Evolutionary conservation across 495 filamentous ascomycete genomes (phyloP).

Genomic region (Amniculicola lignicola): DNA sequence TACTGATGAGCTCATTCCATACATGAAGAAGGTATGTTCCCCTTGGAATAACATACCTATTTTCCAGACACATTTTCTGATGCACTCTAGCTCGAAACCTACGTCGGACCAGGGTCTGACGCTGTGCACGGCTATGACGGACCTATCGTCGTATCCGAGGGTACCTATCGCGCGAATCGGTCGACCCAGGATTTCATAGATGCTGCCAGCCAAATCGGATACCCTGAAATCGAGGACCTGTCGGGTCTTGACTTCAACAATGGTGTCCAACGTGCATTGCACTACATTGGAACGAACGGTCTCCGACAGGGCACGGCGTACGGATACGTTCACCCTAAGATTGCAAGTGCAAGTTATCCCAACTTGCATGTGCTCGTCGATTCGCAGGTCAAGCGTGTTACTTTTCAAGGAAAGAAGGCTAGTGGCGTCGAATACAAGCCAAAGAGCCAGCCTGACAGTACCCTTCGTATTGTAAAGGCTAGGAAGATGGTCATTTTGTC

Average conservation of each 20-base stretch:
- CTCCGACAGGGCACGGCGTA: constrained; percentile 41
- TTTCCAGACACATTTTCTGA: background rate
- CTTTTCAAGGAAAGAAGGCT: constrained; percentile 31
- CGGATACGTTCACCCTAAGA: constrained; percentile 42
- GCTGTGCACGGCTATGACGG: constrained; percentile 50
- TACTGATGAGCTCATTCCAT: constrained; percentile 50
- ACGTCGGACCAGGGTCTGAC: constrained; percentile 44
- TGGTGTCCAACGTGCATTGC: constrained; percentile 20
- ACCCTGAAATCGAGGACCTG: constrained; percentile 45
- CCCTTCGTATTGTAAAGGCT: constrained; percentile 40
- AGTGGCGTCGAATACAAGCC: constrained; percentile 33
- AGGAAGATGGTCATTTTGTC: constrained; percentile 38
- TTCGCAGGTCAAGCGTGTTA: constrained; percentile 30
- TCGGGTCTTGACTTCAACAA: constrained; percentile 21
- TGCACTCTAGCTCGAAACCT: constrained; percentile 44
- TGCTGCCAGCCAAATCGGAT: constrained; percentile 46
- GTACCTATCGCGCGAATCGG: constrained; percentile 32
- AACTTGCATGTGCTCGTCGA: constrained; percentile 36
- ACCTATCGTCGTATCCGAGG: constrained; percentile 50
- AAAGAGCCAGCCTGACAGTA: constrained; percentile 6
- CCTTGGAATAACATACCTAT: background rate
- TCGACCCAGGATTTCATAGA: constrained; percentile 43
- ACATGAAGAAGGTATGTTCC: constrained; percentile 49
- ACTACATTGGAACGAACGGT: constrained; percentile 34
- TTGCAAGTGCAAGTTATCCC: constrained; percentile 34